A percentile compares a stretch with the other conserved stretches of the same genome.
phyloP scores from a whole-genome alignment of 345 rosid species.

The Schrenkiella parvula region DNA sequence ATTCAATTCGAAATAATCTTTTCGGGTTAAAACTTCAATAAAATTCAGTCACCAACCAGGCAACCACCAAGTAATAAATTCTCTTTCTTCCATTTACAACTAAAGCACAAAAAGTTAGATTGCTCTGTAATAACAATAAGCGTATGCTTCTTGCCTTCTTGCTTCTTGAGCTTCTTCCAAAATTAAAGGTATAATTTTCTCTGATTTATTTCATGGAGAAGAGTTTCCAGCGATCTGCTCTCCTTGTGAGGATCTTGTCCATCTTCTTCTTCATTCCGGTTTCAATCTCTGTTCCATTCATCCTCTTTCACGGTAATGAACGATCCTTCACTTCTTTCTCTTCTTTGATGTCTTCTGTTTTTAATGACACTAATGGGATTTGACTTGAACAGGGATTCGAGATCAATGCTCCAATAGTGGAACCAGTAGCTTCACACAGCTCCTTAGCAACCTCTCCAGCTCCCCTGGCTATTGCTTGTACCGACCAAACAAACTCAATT shows the following conservation, averaged over 20 bases:
- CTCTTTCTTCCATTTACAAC: not conserved
- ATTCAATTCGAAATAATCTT: not conserved
- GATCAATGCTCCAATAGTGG: constrained; percentile 64
- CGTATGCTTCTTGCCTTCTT: not conserved
- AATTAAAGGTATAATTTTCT: not conserved
- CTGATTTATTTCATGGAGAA: constrained; percentile 4
- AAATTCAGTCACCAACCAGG: not conserved
- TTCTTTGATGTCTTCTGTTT: not conserved
- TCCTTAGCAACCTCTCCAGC: constrained; percentile 49
- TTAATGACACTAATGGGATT: not conserved
- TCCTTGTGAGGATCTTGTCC: constrained; percentile 31
- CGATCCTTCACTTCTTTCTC: not conserved
- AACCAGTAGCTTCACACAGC: constrained; percentile 52
- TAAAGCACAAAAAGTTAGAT: not conserved
- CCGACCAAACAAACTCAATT: not conserved
- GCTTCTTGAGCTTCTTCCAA: not conserved
- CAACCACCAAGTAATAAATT: constrained; percentile 16
- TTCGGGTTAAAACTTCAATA: not conserved
- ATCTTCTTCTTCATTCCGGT: constrained; percentile 32
- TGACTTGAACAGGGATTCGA: constrained; percentile 47
- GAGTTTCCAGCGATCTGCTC: not conserved
- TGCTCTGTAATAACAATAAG: not conserved
- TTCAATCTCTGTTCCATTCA: constrained; percentile 56
- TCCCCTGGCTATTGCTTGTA: constrained; percentile 82
- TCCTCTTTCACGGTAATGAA: constrained; percentile 59